Evolutionary conservation across 495 filamentous ascomycete genomes (phyloP), one percentile per base, ranked within the genome.

Genomic region (Amorphotheca resinae): DNA sequence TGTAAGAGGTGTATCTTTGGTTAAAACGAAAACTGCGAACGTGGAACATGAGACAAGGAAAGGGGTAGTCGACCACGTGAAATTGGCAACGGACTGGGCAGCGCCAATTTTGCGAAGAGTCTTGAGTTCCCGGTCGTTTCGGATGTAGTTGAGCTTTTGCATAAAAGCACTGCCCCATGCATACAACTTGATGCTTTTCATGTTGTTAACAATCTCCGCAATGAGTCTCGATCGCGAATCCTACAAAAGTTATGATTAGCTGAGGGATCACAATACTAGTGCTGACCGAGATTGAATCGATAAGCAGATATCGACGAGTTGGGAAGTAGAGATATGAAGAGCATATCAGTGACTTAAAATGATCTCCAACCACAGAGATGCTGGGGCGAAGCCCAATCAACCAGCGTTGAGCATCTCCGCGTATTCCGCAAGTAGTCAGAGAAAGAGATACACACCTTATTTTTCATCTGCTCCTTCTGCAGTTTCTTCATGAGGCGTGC

Each of bases 181-280:
- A 64, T 95, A 99, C 18, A 99, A 75, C 64, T 99, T 96, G 66
- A 96, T 96, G 58, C 84, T 89, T 67, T 96, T 96, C 77, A 96
- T 95, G 60, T 95, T 95, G 70, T 96, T 96, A 55, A 96, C 65
- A 47, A 99, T 96, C 65, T 99, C 93, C 4, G 93, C 91, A 72
- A 95, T 93, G 41, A 99, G 61, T 25, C 89, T 70, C 20, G 91
- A 94, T 48, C 93, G 77, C 6, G 87, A 74, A 54, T 99, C 93
- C 63, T 98, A 94, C 4, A 7, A 7, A 18, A 20, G 34, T 17
- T 17, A 18, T 16, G 7, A 63, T 95, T 95, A 40, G 38, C 23
- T 41, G n/a, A n/a, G n/a, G n/a, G n/a, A n/a, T n/a, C n/a, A n/a
- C n/a, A n/a, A n/a, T n/a, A n/a, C n/a, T n/a, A n/a, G n/a, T n/a